Evolutionary conservation across 2,329 filamentous ascomycete genomes (phyloP).

Genomic region (Fusarium illudens): DNA sequence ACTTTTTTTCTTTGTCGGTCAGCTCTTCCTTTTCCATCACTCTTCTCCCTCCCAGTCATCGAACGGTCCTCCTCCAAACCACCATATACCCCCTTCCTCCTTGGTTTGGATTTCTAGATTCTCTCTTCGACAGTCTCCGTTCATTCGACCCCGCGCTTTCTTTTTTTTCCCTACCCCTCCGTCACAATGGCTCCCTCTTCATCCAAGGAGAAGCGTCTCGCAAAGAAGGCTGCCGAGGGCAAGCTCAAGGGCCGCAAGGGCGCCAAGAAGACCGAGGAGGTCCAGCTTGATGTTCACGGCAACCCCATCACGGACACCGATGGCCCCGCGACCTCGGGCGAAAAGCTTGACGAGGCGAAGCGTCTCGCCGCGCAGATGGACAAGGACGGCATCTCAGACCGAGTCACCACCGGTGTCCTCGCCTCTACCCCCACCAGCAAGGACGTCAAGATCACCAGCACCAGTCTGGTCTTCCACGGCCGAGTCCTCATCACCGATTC

Average conservation of each 20-base stretch:
- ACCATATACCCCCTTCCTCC: conserved; percentile 31
- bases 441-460: conserved; percentile 96
- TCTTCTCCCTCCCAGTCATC: conserved; percentile 24
- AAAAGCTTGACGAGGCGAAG: conserved; percentile 82
- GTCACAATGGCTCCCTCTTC: conserved; percentile 67
- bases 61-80: conserved; percentile 38
- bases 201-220: conserved; percentile 76
- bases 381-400: conserved; percentile 93
- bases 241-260: conserved; percentile 71
- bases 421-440: conserved; percentile 84
- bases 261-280: conserved; percentile 75
- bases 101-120: conserved; percentile 39
- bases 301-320: conserved; percentile 63
- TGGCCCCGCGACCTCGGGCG: conserved; percentile 72
- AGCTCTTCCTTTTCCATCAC: conserved; percentile 28
- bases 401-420: conserved; percentile 97
- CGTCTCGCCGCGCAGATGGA: conserved; percentile 93
- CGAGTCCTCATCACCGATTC: conserved; percentile 94
- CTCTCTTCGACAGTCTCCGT: conserved; percentile 38
- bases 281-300: conserved; percentile 70
- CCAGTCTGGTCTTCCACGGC: conserved; percentile 96
- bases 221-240: conserved; percentile 76
- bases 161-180: conserved; percentile 22
- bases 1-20: conserved; percentile 38
- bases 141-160: conserved; percentile 41